Conservation (phyloP, 495 filamentous ascomycete genomes). For the Penicillium coffeae region DNA sequence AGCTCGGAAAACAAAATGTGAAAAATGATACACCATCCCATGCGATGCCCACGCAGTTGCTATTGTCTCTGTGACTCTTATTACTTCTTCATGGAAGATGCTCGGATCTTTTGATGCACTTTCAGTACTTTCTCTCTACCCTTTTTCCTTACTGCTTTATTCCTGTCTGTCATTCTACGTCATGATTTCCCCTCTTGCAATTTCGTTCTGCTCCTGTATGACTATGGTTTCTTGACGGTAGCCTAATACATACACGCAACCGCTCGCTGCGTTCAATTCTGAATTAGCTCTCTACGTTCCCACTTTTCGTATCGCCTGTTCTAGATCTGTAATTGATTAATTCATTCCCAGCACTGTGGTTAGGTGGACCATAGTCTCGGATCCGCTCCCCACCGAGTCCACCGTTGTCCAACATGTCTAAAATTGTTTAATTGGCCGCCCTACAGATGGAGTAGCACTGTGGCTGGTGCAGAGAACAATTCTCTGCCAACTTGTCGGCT, state of each 20-base stretch:
- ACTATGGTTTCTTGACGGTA: constrained; percentile 21
- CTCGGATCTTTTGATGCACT: background rate
- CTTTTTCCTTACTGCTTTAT: constrained; percentile 6
- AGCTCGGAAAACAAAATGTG: background rate
- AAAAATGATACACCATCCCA: background rate
- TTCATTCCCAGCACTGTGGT: background rate
- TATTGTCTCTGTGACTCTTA: constrained; percentile 4
- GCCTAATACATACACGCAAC: constrained; percentile 28
- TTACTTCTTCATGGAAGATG: background rate
- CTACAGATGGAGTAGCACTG: too few relatives aligned
- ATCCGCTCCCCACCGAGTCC: background rate
- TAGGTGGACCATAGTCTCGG: background rate
- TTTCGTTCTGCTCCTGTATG: constrained; percentile 13
- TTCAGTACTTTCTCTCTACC: background rate
- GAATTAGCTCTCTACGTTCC: background rate
- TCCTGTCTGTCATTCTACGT: constrained; percentile 9
- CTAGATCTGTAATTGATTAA: background rate
- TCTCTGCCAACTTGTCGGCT: too few relatives aligned
- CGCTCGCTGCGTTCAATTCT: constrained; percentile 9
- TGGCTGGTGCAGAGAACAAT: too few relatives aligned
- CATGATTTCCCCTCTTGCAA: constrained; percentile 30
- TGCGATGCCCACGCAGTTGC: background rate
- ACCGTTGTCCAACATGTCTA: background rate
- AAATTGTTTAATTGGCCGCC: background rate
- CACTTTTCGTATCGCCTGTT: background rate